phyloP scores from a whole-genome alignment of 1,284 basidiomycete species.

The Apiotrichum akiyoshidainum region DNA sequence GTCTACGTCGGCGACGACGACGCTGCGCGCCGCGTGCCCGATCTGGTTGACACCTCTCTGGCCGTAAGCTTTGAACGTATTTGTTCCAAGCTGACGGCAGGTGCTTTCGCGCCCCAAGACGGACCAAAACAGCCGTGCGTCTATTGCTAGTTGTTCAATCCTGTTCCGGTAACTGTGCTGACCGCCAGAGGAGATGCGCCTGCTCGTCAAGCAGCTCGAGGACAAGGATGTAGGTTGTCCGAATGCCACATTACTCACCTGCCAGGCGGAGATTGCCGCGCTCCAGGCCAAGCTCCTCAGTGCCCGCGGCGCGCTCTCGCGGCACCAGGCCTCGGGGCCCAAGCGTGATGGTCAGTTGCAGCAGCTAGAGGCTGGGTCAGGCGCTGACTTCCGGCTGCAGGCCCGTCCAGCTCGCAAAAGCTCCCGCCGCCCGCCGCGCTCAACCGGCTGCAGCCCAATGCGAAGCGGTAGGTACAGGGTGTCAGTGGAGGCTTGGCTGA shows the following conservation, averaged over 20 bases:
- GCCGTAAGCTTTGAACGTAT: conserved; percentile 1
- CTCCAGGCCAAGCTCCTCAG: conserved; percentile 7
- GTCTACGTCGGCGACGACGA: conserved; percentile 8
- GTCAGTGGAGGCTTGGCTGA: conserved; percentile 1
- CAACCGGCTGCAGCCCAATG: conserved; percentile 18
- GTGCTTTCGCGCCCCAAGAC: conserved; percentile 4
- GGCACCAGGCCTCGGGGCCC: conserved; percentile 7
- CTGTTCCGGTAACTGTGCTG: neutral
- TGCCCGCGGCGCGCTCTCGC: conserved; percentile 8
- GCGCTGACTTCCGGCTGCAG: neutral
- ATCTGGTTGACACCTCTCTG: conserved; percentile 9
- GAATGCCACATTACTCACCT: neutral
- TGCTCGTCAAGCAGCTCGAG: conserved; percentile 8
- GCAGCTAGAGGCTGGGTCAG: neutral
- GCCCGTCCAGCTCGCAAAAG: conserved; percentile 7
- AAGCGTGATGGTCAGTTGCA: conserved; percentile 6
- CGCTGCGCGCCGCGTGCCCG: neutral
- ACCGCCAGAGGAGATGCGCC: conserved; percentile 3
- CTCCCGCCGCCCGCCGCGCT: conserved; percentile 11
- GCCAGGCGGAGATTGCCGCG: conserved; percentile 10
- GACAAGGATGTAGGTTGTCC: conserved; percentile 6
- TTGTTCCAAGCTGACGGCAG: neutral
- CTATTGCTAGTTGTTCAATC: neutral
- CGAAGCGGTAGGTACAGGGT: conserved; percentile 10
- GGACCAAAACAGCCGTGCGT: neutral